Percentiles rank a stretch among this genome's conserved stretches.
Evolutionary conservation across 2,329 filamentous ascomycete species (phyloP).

Genomic region (Hypoxylon sp.): DNA sequence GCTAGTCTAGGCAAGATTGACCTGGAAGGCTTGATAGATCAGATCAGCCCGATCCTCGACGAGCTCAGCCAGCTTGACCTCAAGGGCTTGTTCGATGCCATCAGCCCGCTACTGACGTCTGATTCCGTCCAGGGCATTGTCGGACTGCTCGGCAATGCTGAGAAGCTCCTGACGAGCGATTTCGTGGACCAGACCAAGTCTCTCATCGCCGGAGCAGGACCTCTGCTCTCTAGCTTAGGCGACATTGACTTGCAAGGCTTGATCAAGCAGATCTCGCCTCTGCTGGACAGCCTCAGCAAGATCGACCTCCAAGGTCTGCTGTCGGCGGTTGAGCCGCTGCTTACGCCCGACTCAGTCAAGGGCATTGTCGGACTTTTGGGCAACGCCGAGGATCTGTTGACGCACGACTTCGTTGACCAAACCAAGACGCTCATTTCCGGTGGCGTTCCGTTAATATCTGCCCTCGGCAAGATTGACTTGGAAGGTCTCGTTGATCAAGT

Average conservation of each 20-base stretch:
- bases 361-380: slow-evolving; percentile 42
- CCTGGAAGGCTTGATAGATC: slow-evolving; percentile 45
- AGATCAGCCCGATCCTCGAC: slow-evolving; percentile 44
- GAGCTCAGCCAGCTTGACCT: slow-evolving; percentile 43
- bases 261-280: slow-evolving; percentile 44
- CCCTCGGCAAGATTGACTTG: slow-evolving; percentile 44
- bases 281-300: slow-evolving; percentile 46
- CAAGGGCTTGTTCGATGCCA: slow-evolving; percentile 43
- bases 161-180: slow-evolving; percentile 42
- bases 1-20: slow-evolving; percentile 43
- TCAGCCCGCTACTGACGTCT: slow-evolving; percentile 47
- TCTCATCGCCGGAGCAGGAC: slow-evolving; percentile 40
- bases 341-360: slow-evolving; percentile 45
- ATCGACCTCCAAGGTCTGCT: slow-evolving; percentile 48
- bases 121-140: slow-evolving; percentile 46
- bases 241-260: slow-evolving; percentile 47
- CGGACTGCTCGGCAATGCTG: slow-evolving; percentile 45
- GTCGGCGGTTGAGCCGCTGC: slow-evolving; percentile 47
- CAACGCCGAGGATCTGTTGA: slow-evolving; percentile 43
- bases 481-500: slow-evolving; percentile 44
- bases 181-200: slow-evolving; percentile 43
- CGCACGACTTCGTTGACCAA: slow-evolving; percentile 38
- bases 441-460: slow-evolving; percentile 38
- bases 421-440: slow-evolving; percentile 39
- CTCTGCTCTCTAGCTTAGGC: slow-evolving; percentile 39